Evolutionary conservation across 192 early-diverging fungal genomes (phyloP).

Genomic region (Coemansia sp.): DNA sequence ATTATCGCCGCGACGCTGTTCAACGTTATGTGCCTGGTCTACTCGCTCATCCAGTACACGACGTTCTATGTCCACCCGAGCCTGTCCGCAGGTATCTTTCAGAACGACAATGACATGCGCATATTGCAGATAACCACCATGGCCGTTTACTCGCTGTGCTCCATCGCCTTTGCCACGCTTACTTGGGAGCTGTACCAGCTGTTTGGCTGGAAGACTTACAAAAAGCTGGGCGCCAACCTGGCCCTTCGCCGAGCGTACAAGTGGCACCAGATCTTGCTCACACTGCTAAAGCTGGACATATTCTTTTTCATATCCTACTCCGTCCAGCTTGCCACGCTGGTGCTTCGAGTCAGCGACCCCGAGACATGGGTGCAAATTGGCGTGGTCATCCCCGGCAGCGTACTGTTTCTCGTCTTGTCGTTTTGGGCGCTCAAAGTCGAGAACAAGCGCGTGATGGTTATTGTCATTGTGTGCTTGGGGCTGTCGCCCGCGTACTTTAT

Average conservation of each 20-base stretch:
- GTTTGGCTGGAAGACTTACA: slow-evolving; percentile 82
- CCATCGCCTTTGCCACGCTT: slow-evolving; percentile 48
- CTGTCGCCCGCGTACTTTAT: slow-evolving; percentile 54
- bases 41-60: slow-evolving; percentile 57
- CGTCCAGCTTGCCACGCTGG: slow-evolving; percentile 68
- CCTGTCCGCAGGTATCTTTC: slow-evolving; percentile 46
- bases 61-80: slow-evolving; percentile 52
- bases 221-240: slow-evolving; percentile 78
- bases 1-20: slow-evolving; percentile 67
- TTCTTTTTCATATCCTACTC: slow-evolving; percentile 78
- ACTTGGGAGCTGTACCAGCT: slow-evolving; percentile 66
- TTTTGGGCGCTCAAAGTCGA: slow-evolving; percentile 56
- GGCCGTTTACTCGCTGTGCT: slow-evolving; percentile 52
- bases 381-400: slow-evolving; percentile 55
- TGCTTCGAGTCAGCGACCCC: slow-evolving; percentile 56
- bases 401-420: slow-evolving; percentile 49
- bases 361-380: slow-evolving; percentile 58
- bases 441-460: slow-evolving; percentile 45
- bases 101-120: slow-evolving; percentile 54
- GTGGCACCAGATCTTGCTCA: slow-evolving; percentile 76
- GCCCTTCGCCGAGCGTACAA: slow-evolving; percentile 72
- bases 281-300: slow-evolving; percentile 76
- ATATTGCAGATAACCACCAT: slow-evolving; percentile 49
- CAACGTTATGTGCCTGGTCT: slow-evolving; percentile 57
- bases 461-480: slow-evolving; percentile 47